Base-by-base conservation (phyloP, 371 early-diverging fungal species). In the Mycotypha africana region DNA sequence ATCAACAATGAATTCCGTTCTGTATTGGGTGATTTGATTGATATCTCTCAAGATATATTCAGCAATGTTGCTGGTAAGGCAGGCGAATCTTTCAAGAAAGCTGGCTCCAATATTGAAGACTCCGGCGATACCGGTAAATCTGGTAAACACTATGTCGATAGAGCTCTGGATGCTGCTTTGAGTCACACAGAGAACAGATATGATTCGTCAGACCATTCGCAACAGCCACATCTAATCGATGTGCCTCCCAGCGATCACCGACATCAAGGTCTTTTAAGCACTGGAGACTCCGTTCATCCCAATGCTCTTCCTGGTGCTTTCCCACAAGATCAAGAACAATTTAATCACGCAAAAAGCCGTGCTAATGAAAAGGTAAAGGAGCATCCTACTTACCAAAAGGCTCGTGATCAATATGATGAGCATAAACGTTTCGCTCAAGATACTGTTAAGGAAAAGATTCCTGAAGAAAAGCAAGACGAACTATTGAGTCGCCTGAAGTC, bases 1-100 rank as follows among this genome's bases (percentile, higher is more conserved):
- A 61, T 72, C 33, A 76, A 77, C 56, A 45, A 67, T 2, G 74
- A 78, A 19, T 81, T 82, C 54, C 63, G 82, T 25, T 21, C 57
- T 16, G 55, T 76, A 31, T 22, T 82, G 26, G 56, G 57, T 17
- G 81, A 77, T 30, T 50, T 80, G 11, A 58, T 74, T 44, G 46
- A 62, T 19, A 49, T 78, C 25, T 67, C 75, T 26, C 76, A 70
- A 48, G 69, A 76, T 16, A 53, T 79, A 28, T 65, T 80, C 40
- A 51, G 55, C 23, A 78, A 70, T 15, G 47, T 70, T 10, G 47
- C 70, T 14, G 45, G 42, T 15, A 63, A 63, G 45, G 38, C 60
- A 2, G 58, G 62, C 23, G 45, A 67, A n/a, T 56, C 47, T 19
- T 57, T 68, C 15, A 47, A 56, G 25, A 24, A 24, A 21, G 42